Percentiles rank a stretch among this genome's conserved stretches.
Conservation (phyloP, 441 rosid genomes). For the Adansonia gregorii region DNA sequence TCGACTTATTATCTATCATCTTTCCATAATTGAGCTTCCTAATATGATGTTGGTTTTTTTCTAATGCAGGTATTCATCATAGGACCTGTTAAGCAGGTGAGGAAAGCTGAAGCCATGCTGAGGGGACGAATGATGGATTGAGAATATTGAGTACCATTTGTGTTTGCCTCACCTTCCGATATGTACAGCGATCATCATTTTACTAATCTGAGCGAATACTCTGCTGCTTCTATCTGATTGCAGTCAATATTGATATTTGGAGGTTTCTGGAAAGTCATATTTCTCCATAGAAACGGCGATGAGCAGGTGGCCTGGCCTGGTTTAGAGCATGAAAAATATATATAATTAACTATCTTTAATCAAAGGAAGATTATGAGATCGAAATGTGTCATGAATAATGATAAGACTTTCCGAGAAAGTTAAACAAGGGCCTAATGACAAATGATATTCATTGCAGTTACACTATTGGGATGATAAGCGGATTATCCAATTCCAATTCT, state of each 20-base stretch:
- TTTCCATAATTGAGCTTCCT: neutral
- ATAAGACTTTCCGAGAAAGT: too few species aligned
- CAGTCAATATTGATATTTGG: neutral
- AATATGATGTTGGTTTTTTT: neutral
- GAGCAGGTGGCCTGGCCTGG: neutral
- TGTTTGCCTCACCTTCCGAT: neutral
- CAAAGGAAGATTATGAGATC: too few species aligned
- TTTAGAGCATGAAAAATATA: neutral
- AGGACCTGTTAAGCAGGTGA: constrained; percentile 84
- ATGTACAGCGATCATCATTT: neutral
- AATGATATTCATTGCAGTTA: too few species aligned
- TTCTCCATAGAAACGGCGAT: too few species aligned
- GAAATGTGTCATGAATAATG: too few species aligned
- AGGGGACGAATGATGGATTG: constrained; percentile 80
- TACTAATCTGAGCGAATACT: neutral
- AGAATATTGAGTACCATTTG: neutral
- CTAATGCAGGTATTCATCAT: constrained; percentile 69
- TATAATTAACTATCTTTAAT: neutral
- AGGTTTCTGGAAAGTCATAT: neutral
- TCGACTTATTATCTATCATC: neutral
- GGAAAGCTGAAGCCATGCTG: constrained; percentile 89
- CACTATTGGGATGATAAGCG: too few species aligned
- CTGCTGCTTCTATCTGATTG: neutral
- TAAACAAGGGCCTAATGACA: too few species aligned
- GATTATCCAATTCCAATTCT: too few species aligned